Evolutionary conservation across 768 basidiomycete species (phyloP), one percentile per base, ranked within the genome.

Genomic region (Chalciporus chontae): DNA sequence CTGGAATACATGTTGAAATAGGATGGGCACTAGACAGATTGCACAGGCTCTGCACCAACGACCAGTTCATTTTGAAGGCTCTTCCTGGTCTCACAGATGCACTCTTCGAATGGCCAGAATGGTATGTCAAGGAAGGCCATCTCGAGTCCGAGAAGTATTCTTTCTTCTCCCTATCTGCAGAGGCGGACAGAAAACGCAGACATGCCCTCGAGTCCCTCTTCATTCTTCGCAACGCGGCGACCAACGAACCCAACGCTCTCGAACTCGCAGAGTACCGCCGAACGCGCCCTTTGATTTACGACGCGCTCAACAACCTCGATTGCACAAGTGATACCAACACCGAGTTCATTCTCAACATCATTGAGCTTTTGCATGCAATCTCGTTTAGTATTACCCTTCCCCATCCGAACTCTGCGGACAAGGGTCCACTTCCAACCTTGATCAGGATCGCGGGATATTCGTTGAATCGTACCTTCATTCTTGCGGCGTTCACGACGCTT

Each of bases 21-120:
- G 82, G 83, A 48, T 97, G 92, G 89, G 90, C 94, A 17, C 78
- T 99, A 34, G 87, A 92, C 58, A 84, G 89, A 42, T 78, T 98
- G 9, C 83, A 87, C 53, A 80, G 89, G 17, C 75, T 90, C n/a
- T 85, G 83, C 57, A 77, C 78, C 57, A 87, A 89, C 58, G 91
- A 94, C 44, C 73, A 82, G 45, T 90, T 95, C 67, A 64, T 80
- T 48, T 76, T 97, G 50, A 76, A 74, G 34, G 72, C 74, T 29
- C 83, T 90, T 44, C 86, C 90, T 0, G 91, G 91, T 8, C 73
- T 94, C 37, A 80, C 89, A 21, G 87, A 92, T 58, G 86, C 85
- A 5, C 73, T 97, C 18, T 87, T 92, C 52, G 87, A 87, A 62
- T 92, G 87, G 87, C 92, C 94, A 3, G 84, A 89, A 62, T 87